Conservation (phyloP, 2,329 filamentous ascomycete genomes). For the Colletotrichum spaethianum region DNA sequence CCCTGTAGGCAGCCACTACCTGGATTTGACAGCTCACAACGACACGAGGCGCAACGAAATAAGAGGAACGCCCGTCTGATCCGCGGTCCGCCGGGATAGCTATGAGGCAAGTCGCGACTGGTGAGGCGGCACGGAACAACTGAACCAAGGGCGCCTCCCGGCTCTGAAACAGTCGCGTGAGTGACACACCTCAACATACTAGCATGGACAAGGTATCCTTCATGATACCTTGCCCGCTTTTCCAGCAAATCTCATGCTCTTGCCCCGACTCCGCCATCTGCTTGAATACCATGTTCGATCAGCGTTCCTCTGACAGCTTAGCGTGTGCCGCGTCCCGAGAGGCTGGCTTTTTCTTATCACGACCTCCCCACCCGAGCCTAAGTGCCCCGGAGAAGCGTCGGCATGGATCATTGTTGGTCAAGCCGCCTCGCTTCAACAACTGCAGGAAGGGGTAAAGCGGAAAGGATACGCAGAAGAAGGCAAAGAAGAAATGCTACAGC, state of each 20-base stretch:
- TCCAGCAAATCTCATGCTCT: background rate
- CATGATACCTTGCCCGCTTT: background rate
- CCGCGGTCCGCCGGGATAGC: background rate
- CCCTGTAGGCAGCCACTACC: background rate
- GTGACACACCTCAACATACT: background rate
- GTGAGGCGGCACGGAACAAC: background rate
- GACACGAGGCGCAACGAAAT: background rate
- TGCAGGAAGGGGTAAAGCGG: background rate
- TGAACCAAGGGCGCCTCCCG: constrained; percentile 7
- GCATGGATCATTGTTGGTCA: background rate
- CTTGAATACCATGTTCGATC: background rate
- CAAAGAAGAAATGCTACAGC: background rate
- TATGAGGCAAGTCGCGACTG: background rate
- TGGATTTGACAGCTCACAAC: background rate
- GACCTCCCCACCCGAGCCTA: background rate
- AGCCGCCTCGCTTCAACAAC: background rate
- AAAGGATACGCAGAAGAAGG: background rate
- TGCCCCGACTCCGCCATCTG: background rate
- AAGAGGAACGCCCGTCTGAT: background rate
- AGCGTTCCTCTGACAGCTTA: constrained; percentile 5
- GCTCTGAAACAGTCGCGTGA: constrained; percentile 9
- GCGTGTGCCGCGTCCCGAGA: background rate
- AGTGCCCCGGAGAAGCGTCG: background rate
- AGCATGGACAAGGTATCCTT: background rate
- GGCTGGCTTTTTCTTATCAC: background rate